A percentile compares a stretch with the other conserved stretches of the same genome.
phyloP scores from a whole-genome alignment of 2,329 filamentous ascomycete genomes.

The Ophiosphaerella korrae region DNA sequence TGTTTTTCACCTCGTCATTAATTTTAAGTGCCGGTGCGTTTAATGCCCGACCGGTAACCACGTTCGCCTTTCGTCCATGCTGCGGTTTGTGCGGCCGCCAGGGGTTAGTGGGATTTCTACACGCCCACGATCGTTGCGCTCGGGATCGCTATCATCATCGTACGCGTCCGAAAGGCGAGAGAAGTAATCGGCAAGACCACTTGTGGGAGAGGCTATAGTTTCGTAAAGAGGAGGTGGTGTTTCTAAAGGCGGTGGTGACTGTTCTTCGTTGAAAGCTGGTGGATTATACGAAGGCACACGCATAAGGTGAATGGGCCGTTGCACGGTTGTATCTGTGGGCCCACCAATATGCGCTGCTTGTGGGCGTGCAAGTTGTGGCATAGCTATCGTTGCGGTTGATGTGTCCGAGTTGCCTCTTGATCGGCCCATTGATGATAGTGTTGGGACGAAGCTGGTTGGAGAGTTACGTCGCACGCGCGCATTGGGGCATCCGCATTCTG shows the following conservation, averaged over 20 bases:
- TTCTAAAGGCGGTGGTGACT: slow-evolving; percentile 72
- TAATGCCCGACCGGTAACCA: slow-evolving; percentile 56
- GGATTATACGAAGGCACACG: slow-evolving; percentile 86
- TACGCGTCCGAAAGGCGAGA: slow-evolving; percentile 70
- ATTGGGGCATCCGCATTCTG: slow-evolving; percentile 69
- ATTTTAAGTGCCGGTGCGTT: slow-evolving; percentile 16
- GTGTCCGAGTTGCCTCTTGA: slow-evolving; percentile 35
- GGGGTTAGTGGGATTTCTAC: slow-evolving; percentile 67
- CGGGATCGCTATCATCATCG: slow-evolving; percentile 64
- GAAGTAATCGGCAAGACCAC: slow-evolving; percentile 83
- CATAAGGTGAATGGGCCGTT: slow-evolving; percentile 81
- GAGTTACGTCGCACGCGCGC: slow-evolving; percentile 60
- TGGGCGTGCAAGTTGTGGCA: slow-evolving; percentile 56
- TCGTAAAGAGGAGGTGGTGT: slow-evolving; percentile 89
- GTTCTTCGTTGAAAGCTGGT: slow-evolving; percentile 82
- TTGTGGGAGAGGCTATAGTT: slow-evolving; percentile 73
- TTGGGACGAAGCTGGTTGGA: slow-evolving; percentile 59
- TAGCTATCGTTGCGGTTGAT: slow-evolving; percentile 12
- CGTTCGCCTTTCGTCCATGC: slow-evolving; percentile 66
- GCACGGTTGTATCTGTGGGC: slow-evolving; percentile 52
- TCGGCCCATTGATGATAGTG: slow-evolving; percentile 61
- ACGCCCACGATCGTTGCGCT: slow-evolving; percentile 45
- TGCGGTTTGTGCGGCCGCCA: slow-evolving; percentile 64
- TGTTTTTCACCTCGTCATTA: slow-evolving; percentile 32
- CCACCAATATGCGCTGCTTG: slow-evolving; percentile 53